Percentiles rank a stretch among this genome's conserved stretches.
These are phyloP conservation scores for Septoria linicola DNA, from an alignment of 2,329 filamentous ascomycete genomes.

Conservation along the genomic window DNA sequence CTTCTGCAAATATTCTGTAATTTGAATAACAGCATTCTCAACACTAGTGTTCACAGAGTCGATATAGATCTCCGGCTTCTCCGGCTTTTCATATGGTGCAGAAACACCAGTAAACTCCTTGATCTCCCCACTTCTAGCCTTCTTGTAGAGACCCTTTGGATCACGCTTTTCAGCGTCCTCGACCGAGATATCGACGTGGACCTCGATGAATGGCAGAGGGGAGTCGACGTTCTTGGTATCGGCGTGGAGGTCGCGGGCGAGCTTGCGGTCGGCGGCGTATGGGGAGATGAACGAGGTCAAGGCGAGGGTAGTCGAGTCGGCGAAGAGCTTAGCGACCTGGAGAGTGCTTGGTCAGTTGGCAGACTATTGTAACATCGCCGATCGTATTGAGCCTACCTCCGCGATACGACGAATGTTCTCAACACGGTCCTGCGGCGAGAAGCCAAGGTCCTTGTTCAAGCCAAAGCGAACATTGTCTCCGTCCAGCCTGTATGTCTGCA, in stretches of 20 bases:
- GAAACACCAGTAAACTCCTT: conserved; percentile 97
- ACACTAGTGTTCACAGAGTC: conserved; percentile 77
- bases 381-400: conserved; percentile 55
- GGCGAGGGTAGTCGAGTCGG: conserved; percentile 81
- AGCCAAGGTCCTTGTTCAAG: conserved; percentile 95
- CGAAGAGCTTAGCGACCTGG: conserved; percentile 95
- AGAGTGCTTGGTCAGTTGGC: neutral
- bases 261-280: conserved; percentile 80
- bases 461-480: conserved; percentile 98
- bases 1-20: conserved; percentile 73
- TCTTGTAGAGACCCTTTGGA: conserved; percentile 97
- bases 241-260: conserved; percentile 77
- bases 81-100: conserved; percentile 89
- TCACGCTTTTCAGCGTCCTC: conserved; percentile 92
- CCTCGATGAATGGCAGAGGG: conserved; percentile 84
- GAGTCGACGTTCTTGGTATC: conserved; percentile 56
- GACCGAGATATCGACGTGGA: conserved; percentile 87
- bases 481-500: conserved; percentile 88
- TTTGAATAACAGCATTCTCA: conserved; percentile 83
- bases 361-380: neutral
- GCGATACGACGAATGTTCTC: conserved; percentile 98
- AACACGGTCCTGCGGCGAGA: conserved; percentile 87
- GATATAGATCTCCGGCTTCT: conserved; percentile 82
- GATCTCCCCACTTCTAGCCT: conserved; percentile 88
- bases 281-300: conserved; percentile 97